Percentiles rank a stretch among this genome's conserved stretches.
Conservation (phyloP, 2,329 filamentous ascomycete species). For the Paecilomyces sp. region DNA sequence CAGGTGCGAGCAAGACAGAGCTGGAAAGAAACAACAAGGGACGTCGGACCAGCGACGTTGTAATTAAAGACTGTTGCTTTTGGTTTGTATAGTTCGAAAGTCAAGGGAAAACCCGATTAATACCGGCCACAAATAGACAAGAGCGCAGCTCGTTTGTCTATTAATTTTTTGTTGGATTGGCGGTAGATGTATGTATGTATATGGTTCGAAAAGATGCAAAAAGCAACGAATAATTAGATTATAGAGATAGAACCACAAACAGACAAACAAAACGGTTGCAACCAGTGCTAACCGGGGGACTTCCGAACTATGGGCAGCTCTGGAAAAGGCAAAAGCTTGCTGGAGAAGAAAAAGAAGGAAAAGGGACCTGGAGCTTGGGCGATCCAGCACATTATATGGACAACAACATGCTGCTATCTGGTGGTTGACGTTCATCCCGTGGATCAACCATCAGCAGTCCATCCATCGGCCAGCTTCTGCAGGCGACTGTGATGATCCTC, state of each 20-base stretch:
- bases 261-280: slow-evolving; percentile 40
- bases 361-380: slow-evolving; percentile 19
- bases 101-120: not conserved
- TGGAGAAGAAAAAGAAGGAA: slow-evolving; percentile 49
- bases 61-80: slow-evolving; percentile 1
- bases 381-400: not conserved
- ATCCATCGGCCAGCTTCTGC: not conserved
- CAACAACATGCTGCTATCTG: slow-evolving; percentile 1
- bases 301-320: slow-evolving; percentile 40
- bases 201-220: slow-evolving; percentile 20
- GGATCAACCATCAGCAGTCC: not conserved
- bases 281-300: slow-evolving; percentile 31
- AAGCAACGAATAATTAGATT: slow-evolving; percentile 21
- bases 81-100: slow-evolving; percentile 3
- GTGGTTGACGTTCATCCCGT: not conserved
- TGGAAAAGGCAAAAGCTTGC: slow-evolving; percentile 52
- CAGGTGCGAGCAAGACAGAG: slow-evolving; percentile 4
- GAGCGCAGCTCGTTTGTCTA: slow-evolving; percentile 13
- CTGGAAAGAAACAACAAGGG: slow-evolving; percentile 4
- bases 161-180: not conserved
- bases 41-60: slow-evolving; percentile 11
- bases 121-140: slow-evolving; percentile 1
- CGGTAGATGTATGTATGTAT: slow-evolving; percentile 28
- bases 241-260: slow-evolving; percentile 34
- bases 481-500: not conserved